Base-by-base conservation (phyloP, 305 asterid species). In the Monarda citriodora region DNA sequence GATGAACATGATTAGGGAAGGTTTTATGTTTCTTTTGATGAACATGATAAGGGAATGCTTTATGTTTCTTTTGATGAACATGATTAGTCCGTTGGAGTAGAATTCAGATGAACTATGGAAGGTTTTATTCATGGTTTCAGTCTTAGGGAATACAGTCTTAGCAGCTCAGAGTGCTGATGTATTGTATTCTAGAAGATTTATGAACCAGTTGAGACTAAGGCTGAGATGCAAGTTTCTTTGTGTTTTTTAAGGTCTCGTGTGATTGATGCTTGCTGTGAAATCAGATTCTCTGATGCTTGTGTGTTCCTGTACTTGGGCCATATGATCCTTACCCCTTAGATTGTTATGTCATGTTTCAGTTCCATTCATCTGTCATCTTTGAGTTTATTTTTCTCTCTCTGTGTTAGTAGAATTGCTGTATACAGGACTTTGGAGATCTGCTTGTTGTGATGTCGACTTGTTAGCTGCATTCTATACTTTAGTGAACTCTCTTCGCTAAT, bases 401-500 rank as follows among this genome's bases (percentile, higher is more conserved):
- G 7, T 31, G 34, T 31, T 7, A 20, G 10, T 57, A 75, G 97
- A 74, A 79, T 93, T 72, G 95, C 97, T 17, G 87, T 76, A 5
- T 93, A 93, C 81, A 93, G 87, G 74, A 80, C 92, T 31, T 56
- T 93, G 99, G 99, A 75, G 64, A 62, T 77, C 91, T 26, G 92
- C 92, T 59, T 92, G 98, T 70, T 92, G 87, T 31, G 97, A 92
- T 61, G 98, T 71, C 15, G 99, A 93, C 71, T 61, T 89, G 59
- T 69, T 93, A 80, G 99, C 99, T 31, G 98, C 98, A 40, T 89
- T 93, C 69, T n/a, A n/a, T n/a, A n/a, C n/a, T n/a, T n/a, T n/a
- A n/a, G n/a, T n/a, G n/a, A n/a, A n/a, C n/a, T n/a, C n/a, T n/a
- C n/a, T n/a, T n/a, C n/a, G n/a, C n/a, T n/a, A n/a, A n/a, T n/a